phyloP scores from a whole-genome alignment of 139 green algal species.

The Chlamydomonas schloesseri region DNA sequence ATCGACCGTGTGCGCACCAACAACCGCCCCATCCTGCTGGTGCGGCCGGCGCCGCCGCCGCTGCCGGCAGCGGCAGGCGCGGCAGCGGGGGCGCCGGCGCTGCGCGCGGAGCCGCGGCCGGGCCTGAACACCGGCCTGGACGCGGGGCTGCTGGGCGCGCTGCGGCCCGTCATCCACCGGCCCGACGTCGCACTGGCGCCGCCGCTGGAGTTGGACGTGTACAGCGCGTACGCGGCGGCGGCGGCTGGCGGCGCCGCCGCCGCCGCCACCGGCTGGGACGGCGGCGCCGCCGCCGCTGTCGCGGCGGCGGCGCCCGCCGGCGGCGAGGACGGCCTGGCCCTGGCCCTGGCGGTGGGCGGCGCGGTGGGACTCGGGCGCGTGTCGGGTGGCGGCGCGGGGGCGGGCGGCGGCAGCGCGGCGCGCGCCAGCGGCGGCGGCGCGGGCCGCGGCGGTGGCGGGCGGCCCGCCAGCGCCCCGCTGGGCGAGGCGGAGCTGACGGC shows the following conservation, averaged over 20 bases:
- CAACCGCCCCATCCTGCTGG: slow-evolving; percentile 66
- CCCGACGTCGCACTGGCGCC: not conserved
- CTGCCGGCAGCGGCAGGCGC: not conserved
- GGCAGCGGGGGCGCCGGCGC: not conserved
- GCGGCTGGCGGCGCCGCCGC: not conserved
- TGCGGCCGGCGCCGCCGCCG: not conserved
- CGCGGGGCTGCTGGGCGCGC: slow-evolving; percentile 20
- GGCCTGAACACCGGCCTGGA: slow-evolving; percentile 36
- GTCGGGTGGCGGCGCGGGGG: no score
- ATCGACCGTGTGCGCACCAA: slow-evolving; percentile 56
- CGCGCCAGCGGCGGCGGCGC: not conserved
- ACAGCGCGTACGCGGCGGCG: not conserved
- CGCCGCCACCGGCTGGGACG: not conserved
- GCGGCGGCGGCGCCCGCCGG: not conserved
- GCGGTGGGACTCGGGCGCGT: not conserved
- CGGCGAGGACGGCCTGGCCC: no score
- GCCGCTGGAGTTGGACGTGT: slow-evolving; percentile 28
- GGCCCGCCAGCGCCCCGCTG: slow-evolving; percentile 7
- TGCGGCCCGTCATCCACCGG: slow-evolving; percentile 20
- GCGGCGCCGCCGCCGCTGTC: not conserved
- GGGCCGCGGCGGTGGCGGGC: slow-evolving; percentile 5
- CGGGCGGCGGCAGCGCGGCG: no score
- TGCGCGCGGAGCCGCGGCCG: slow-evolving; percentile 1
- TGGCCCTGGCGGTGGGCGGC: no score
- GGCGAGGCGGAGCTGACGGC: slow-evolving; percentile 51